Percentiles rank a stretch among this genome's conserved stretches.
phyloP scores from a whole-genome alignment of 1,284 basidiomycete species.

The Somion occarium region DNA sequence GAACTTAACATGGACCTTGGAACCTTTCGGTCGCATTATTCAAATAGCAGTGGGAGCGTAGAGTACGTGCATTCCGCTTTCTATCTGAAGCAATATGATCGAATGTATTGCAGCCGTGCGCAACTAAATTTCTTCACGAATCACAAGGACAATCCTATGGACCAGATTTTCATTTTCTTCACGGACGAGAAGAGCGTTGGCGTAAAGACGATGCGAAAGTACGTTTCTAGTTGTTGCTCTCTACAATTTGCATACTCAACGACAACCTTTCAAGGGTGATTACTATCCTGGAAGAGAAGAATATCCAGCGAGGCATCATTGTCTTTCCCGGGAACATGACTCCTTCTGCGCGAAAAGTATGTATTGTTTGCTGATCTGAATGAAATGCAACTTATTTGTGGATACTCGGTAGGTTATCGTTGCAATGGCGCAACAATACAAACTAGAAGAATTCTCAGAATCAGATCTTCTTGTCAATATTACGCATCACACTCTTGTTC shows the following conservation, averaged over 20 bases:
- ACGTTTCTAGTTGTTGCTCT: slow-evolving; percentile 31
- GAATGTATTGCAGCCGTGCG: slow-evolving; percentile 55
- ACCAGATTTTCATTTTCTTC: slow-evolving; percentile 94
- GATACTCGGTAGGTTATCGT: slow-evolving; percentile 68
- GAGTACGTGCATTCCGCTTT: slow-evolving; percentile 44
- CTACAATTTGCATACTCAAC: no score
- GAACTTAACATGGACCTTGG: slow-evolving; percentile 85
- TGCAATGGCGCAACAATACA: slow-evolving; percentile 82
- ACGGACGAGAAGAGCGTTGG: slow-evolving; percentile 90
- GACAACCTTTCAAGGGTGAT: no score
- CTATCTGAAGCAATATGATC: background rate
- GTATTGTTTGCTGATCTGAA: background rate
- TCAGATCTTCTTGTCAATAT: slow-evolving; percentile 97
- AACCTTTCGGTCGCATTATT: slow-evolving; percentile 67
- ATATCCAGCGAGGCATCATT: slow-evolving; percentile 88
- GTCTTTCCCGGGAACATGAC: slow-evolving; percentile 98
- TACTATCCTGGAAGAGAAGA: slow-evolving; percentile 83
- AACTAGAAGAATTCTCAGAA: slow-evolving; percentile 95
- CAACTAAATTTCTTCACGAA: slow-evolving; percentile 88
- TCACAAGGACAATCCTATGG: slow-evolving; percentile 58
- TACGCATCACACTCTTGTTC: slow-evolving; percentile 93
- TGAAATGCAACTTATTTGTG: background rate
- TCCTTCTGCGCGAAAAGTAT: slow-evolving; percentile 89
- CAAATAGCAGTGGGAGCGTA: slow-evolving; percentile 55
- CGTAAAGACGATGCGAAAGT: slow-evolving; percentile 96